A percentile compares a stretch with the other conserved stretches of the same genome.
These are phyloP conservation scores for Misopates orontium DNA, from an alignment of 257 asterid genomes.

Conservation along the genomic window DNA sequence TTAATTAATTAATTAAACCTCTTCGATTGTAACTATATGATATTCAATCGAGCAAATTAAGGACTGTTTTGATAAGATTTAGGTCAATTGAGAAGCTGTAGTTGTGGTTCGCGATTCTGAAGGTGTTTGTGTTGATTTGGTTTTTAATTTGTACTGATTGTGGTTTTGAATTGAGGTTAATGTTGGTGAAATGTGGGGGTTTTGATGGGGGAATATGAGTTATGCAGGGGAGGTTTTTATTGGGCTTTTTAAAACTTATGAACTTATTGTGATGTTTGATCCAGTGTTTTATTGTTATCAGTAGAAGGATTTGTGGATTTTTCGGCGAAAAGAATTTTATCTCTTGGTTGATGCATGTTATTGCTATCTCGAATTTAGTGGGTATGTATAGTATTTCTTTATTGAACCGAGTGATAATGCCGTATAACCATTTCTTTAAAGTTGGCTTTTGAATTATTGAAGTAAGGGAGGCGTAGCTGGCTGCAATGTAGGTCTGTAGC, in stretches of 20 bases:
- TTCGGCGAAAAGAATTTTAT: not conserved
- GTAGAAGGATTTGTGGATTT: not conserved
- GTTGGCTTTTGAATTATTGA: too few relatives aligned
- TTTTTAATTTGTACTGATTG: slow-evolving; percentile 9
- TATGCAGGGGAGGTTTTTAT: slow-evolving; percentile 13
- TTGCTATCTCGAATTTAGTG: not conserved
- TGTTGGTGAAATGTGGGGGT: slow-evolving; percentile 4
- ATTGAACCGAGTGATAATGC: too few relatives aligned
- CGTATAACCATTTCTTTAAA: too few relatives aligned
- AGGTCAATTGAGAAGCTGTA: slow-evolving; percentile 18
- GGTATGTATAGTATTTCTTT: too few relatives aligned
- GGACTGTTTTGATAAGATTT: not conserved
- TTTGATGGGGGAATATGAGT: slow-evolving; percentile 20
- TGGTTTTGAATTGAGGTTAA: slow-evolving; percentile 22
- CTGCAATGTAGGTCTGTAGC: too few relatives aligned
- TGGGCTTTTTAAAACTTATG: slow-evolving; percentile 12
- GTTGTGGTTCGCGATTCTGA: slow-evolving; percentile 24
- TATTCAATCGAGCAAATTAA: not conserved
- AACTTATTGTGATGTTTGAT: not conserved
- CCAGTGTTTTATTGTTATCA: not conserved
- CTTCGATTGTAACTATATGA: not conserved
- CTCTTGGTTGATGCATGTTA: not conserved
- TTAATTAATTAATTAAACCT: slow-evolving; percentile 26
- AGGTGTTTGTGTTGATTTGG: not conserved
- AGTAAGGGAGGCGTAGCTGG: too few relatives aligned